These are phyloP conservation scores for Entelexis sorbosivorans DNA, from an alignment of 1,139 yeast genomes.

Conservation along the genomic window DNA sequence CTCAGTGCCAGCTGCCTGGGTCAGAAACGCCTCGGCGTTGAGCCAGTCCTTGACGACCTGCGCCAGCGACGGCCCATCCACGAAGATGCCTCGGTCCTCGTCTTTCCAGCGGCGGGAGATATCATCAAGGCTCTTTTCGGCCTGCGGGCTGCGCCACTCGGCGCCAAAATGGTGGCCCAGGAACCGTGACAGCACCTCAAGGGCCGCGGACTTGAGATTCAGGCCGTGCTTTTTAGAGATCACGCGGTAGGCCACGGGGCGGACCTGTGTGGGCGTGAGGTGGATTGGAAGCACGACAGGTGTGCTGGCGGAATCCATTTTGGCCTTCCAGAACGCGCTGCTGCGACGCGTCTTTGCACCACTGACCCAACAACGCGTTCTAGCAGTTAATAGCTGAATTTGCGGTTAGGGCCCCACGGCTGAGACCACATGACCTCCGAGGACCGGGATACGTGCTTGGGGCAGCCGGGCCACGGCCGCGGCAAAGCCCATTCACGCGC, in stretches of 20 bases:
- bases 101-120: conserved; percentile 77
- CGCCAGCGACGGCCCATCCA: conserved; percentile 61
- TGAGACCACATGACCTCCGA: too few relatives aligned
- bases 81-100: conserved; percentile 75
- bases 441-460: not conserved
- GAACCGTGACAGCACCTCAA: conserved; percentile 56
- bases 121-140: conserved; percentile 63
- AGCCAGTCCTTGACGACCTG: conserved; percentile 45
- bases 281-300: conserved; percentile 20
- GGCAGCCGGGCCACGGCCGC: not conserved
- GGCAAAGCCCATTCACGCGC: not conserved
- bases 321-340: not conserved
- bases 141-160: conserved; percentile 67
- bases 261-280: conserved; percentile 38
- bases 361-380: not conserved
- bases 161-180: conserved; percentile 70
- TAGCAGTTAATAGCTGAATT: not conserved
- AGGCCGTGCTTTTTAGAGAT: conserved; percentile 86
- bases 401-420: not conserved
- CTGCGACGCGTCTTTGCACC: not conserved
- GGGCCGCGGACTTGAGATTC: conserved; percentile 77
- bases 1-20: not conserved
- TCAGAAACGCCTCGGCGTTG: conserved; percentile 17
- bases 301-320: not conserved
- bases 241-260: conserved; percentile 85